These are phyloP conservation scores for Emericellopsis atlantica DNA, from an alignment of 2,329 filamentous ascomycete genomes.

Conservation along the genomic window DNA sequence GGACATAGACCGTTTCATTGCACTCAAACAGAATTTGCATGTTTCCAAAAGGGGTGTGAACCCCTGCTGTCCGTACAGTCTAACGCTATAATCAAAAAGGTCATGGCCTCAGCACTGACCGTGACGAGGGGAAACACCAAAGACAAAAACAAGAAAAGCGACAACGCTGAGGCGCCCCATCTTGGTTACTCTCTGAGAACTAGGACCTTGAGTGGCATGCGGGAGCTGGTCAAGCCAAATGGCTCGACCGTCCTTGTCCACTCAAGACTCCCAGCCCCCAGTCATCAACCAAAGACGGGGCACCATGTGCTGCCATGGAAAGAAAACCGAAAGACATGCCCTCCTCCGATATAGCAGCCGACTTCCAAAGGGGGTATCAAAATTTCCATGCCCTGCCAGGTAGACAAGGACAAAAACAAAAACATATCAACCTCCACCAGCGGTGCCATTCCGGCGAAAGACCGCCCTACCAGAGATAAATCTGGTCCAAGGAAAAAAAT, in stretches of 20 bases:
- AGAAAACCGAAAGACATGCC: not conserved
- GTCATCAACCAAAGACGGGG: too few relatives aligned
- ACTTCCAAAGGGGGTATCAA: not conserved
- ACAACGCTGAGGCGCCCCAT: not conserved
- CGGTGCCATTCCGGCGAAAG: too few relatives aligned
- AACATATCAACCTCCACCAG: not conserved
- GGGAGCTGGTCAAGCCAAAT: too few relatives aligned
- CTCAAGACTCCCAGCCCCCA: too few relatives aligned
- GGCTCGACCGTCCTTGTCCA: too few relatives aligned
- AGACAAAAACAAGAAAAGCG: too few relatives aligned
- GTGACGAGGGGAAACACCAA: too few relatives aligned
- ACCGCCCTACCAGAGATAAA: not conserved
- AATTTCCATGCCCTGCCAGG: not conserved
- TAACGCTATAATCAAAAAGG: conserved; percentile 7
- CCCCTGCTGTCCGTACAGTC: conserved; percentile 20
- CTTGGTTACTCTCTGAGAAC: not conserved
- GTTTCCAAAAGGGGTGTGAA: conserved; percentile 10
- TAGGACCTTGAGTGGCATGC: too few relatives aligned
- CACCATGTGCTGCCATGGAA: too few relatives aligned
- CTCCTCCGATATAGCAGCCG: not conserved
- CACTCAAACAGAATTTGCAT: too few relatives aligned
- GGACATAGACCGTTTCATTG: too few relatives aligned
- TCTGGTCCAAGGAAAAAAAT: conserved; percentile 2
- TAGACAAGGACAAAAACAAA: not conserved
- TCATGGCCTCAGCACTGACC: too few relatives aligned